Base-by-base conservation (phyloP, 805 yeast species). In the Clavispora fructus region DNA sequence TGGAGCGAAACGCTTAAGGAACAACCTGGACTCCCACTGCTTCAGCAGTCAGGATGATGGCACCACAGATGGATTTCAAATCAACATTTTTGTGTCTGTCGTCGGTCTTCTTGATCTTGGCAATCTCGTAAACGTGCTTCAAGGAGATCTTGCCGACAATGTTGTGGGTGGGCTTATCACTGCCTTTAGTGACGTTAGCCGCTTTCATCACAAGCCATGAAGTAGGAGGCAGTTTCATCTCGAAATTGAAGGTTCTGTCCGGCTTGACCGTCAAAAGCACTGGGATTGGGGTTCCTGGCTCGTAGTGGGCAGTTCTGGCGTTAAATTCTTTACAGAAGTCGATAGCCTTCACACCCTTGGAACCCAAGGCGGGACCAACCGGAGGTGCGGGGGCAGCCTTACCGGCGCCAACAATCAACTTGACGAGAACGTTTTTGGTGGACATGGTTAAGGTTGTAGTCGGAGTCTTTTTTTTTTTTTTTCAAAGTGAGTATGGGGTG, bases 311-410 rank as follows among this genome's bases (percentile, higher is more conserved):
- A 11, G 98, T 90, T 65, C 96, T 83, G 25, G 99, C 99, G 64
- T 94, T 94, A 75, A 94, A 94, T 64, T 94, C 98, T 67, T 94
- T 94, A 71, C 98, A 92, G 61, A 94, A 94, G 67, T 94, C 99
- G 60, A 94, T 94, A 52, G 98, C 98, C 64, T 94, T 94, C 40
- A 94, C 95, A 74, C 99, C 99, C 66, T 92, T 92, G 49, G 98
- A 92, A 55, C 99, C 99, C 42, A 94, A 74, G 0, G 98, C 99
- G 40, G 99, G 99, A 54, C 99, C 99, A 27, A 94, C 98, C 7
- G 99, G 99, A 27, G 99, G 99, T 2, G 97, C 85, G 37, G 99
- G 98, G 1, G 97, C 94, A 0, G 99, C 99, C 64, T 90, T 87
- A 4, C 98, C 98, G 6, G 99, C 98, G 8, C 92, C 96, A 4